phyloP scores from a whole-genome alignment of 768 basidiomycete species.

The Gloeopeniophorella convolvens region DNA sequence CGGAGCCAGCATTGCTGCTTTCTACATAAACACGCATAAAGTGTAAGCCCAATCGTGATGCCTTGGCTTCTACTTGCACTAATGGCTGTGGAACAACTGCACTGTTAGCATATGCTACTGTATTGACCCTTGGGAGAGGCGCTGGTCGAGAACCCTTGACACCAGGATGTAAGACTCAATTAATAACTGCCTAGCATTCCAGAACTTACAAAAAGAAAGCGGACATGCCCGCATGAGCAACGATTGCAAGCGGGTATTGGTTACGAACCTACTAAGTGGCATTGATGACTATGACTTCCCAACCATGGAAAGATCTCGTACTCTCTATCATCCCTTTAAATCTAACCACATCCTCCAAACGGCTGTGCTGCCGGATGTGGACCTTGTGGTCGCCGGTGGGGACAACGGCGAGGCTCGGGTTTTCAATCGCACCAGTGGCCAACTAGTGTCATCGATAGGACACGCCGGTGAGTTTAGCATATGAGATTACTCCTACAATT shows the following conservation, averaged over 20 bases:
- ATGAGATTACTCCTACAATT: no score
- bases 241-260: not conserved
- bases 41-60: no score
- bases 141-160: conserved; percentile 2
- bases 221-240: not conserved
- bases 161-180: not conserved
- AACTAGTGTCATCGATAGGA: no score
- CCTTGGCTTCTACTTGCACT: not conserved
- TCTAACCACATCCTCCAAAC: not conserved
- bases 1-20: not conserved
- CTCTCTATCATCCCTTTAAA: not conserved
- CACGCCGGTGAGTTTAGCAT: no score
- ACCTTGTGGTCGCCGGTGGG: not conserved
- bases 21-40: no score
- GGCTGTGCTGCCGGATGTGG: not conserved
- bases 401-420: not conserved
- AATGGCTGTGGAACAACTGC: no score
- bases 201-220: not conserved
- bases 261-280: not conserved
- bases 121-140: conserved; percentile 1
- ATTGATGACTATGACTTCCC: not conserved
- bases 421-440: conserved; percentile 5
- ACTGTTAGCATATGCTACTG: conserved; percentile 1
- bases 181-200: not conserved
- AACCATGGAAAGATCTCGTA: conserved; percentile 1